Percentiles rank a stretch among this genome's conserved stretches.
Evolutionary conservation across 2,329 filamentous ascomycete genomes (phyloP).

Genomic region (Pseudocercospora vitis): DNA sequence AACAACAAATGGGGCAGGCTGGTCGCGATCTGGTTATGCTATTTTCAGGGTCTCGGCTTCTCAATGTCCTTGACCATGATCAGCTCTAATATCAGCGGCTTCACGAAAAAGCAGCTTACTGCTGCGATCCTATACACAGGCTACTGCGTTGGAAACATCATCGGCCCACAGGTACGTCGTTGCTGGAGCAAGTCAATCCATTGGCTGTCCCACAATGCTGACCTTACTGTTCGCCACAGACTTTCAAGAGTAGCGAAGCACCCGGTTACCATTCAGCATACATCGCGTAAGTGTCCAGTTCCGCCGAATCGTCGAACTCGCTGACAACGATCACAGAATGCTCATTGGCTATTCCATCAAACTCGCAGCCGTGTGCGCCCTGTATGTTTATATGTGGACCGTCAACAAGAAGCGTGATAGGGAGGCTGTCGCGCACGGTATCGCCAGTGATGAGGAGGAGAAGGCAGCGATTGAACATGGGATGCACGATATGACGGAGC

Average conservation of each 20-base stretch:
- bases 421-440: conserved; percentile 38
- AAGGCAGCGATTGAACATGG: conserved; percentile 54
- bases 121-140: conserved; percentile 54
- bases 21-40: conserved; percentile 59
- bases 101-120: conserved; percentile 57
- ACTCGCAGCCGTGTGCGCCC: conserved; percentile 49
- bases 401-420: conserved; percentile 57
- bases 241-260: conserved; percentile 51
- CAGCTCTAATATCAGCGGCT: conserved; percentile 55
- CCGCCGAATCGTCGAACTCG: not conserved
- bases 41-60: conserved; percentile 56
- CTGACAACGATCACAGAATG: conserved; percentile 45
- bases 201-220: no score
- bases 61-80: conserved; percentile 56
- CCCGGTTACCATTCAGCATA: conserved; percentile 53
- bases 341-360: conserved; percentile 58
- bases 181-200: no score
- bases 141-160: conserved; percentile 54
- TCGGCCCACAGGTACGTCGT: no score
- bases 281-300: conserved; percentile 40
- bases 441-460: conserved; percentile 45
- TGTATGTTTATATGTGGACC: conserved; percentile 58
- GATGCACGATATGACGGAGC: conserved; percentile 58
- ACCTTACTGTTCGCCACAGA: no score
- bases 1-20: conserved; percentile 58